A percentile compares a stretch with the other conserved stretches of the same genome.
phyloP scores from a whole-genome alignment of 768 basidiomycete genomes.

The Termitomyces sp. region DNA sequence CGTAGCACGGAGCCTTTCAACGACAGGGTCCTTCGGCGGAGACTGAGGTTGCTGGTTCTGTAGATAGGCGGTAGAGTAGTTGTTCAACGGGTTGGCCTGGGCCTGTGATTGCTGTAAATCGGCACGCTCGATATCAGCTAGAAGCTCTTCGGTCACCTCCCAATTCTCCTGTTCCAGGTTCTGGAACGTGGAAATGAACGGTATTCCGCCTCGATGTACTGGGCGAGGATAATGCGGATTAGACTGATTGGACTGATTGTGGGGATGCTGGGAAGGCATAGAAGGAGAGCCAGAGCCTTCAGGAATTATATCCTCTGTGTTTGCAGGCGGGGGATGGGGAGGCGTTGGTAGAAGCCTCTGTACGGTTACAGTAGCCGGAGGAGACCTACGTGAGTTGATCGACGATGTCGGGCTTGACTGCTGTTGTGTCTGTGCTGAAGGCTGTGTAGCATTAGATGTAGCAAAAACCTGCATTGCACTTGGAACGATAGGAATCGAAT shows the following conservation, averaged over 20 bases:
- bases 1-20: constrained; percentile 50
- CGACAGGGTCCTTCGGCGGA: constrained; percentile 47
- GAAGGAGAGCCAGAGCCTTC: constrained; percentile 33
- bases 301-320: constrained; percentile 22
- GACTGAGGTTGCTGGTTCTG: constrained; percentile 34
- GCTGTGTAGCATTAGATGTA: constrained; percentile 32
- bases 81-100: constrained; percentile 31
- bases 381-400: constrained; percentile 35
- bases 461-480: constrained; percentile 52
- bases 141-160: constrained; percentile 66
- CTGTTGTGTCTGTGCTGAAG: constrained; percentile 34
- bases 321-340: constrained; percentile 34
- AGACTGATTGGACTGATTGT: constrained; percentile 26
- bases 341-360: constrained; percentile 39
- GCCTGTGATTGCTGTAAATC: constrained; percentile 58
- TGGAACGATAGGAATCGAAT: constrained; percentile 63
- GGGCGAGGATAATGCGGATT: constrained; percentile 62
- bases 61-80: constrained; percentile 25
- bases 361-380: constrained; percentile 31
- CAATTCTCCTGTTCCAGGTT: constrained; percentile 50
- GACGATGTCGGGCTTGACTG: constrained; percentile 47
- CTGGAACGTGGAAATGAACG: constrained; percentile 55
- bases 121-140: constrained; percentile 72
- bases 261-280: constrained; percentile 26
- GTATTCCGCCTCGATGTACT: constrained; percentile 50